Evolutionary conservation across 148 eudicot species (phyloP), one percentile per base, ranked within the genome.

Genomic region (Silene conica): DNA sequence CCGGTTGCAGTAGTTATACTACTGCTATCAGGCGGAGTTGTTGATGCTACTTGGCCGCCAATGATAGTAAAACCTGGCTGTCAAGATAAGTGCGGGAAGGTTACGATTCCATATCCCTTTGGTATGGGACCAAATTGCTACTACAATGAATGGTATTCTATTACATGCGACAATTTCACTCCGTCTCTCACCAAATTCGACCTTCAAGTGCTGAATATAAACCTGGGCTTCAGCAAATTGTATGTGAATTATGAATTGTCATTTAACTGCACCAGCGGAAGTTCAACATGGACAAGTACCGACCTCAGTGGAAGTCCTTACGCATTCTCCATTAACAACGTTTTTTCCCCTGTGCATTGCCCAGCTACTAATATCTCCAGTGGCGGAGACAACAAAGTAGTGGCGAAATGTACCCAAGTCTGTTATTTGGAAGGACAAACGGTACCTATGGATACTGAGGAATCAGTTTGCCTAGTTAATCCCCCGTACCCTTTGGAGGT

Each of bases 81-180:
- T 54, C 26, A 6, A 20, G 50, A 34, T 12, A 74, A 74, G 20
- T 74, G 70, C 31, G 70, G 63, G 18, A 64, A 65, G 13, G 62
- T 74, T 26, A 74, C 70, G 3, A 54, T 74, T n/a, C 77, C 77
- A 28, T 75, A 67, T 16, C 72, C 78, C 3, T 75, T 75, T 43
- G 78, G 78, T 38, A 67, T 75, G 28, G 73, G 78, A 8, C 15
- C 78, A 8, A 43, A 5, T 2, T 75, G 78, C 58, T 75, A 22
- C n/a, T 57, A 56, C 58, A 75, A 23, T 19, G 73, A 75, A 6
- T 75, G 72, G 72, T 75, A 75, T 75, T 63, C 46, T 1, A 67
- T 75, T 34, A 15, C 45, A 15, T 75, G 78, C 54, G 43, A 43
- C 58, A 38, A 62, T 28, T 55, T 71, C 28, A 57, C 45, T 23